phyloP scores from a whole-genome alignment of 2,329 filamentous ascomycete species.

The Apiospora malaysiana region DNA sequence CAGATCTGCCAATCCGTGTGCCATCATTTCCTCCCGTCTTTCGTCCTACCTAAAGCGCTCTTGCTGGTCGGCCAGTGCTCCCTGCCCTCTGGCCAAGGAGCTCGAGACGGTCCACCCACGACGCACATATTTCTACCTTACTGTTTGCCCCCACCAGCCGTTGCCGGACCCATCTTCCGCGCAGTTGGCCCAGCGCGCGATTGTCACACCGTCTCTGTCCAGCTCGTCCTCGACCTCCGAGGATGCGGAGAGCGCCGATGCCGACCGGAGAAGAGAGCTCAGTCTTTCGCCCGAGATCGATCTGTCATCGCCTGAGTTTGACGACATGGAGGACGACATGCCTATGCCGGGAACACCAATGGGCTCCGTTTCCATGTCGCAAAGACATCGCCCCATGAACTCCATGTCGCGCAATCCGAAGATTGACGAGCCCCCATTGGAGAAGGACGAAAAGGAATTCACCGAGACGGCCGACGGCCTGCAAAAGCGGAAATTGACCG shows the following conservation, averaged over 20 bases:
- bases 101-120: constrained; percentile 90
- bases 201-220: constrained; percentile 86
- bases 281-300: constrained; percentile 95
- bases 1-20: constrained; percentile 94
- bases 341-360: constrained; percentile 66
- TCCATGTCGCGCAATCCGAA: constrained; percentile 65
- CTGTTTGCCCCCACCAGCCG: constrained; percentile 82
- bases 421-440: constrained; percentile 84
- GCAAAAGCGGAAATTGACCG: constrained; percentile 66
- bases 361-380: constrained; percentile 58
- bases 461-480: constrained; percentile 92
- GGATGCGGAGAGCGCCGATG: constrained; percentile 77
- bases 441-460: constrained; percentile 96
- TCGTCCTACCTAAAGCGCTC: constrained; percentile 88
- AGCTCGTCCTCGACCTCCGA: constrained; percentile 71
- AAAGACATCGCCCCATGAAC: constrained; percentile 41
- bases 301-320: constrained; percentile 84
- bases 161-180: constrained; percentile 68
- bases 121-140: constrained; percentile 95
- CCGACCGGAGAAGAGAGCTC: constrained; percentile 69
- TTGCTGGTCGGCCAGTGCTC: constrained; percentile 76
- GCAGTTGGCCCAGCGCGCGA: constrained; percentile 59
- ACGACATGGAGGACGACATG: constrained; percentile 69
- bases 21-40: constrained; percentile 92
- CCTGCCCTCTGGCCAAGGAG: constrained; percentile 91